Base-by-base conservation (phyloP, 441 rosid genomes). In the Isatis lusitanica region DNA sequence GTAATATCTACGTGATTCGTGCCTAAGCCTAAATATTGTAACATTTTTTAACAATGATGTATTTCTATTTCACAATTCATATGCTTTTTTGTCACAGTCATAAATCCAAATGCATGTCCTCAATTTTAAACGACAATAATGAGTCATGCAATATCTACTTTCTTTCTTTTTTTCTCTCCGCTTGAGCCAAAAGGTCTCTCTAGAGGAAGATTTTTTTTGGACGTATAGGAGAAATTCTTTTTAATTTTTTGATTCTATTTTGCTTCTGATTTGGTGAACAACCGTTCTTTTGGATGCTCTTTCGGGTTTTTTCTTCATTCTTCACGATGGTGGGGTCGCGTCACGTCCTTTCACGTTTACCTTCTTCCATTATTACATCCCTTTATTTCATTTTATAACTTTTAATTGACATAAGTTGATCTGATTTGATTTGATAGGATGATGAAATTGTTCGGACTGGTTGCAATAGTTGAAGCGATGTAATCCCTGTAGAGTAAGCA, bases 221-320 rank as follows among this genome's bases (percentile, higher is more conserved):
- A 55, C 71, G 5, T 43, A 35, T 35, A 35, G 15, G 10, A 26
- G n/a, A 56, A 21, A 4, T 36, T 40, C 0, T 28, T 12, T 40
- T 21, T 47, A 48, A 13, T 12, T 47, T 39, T 57, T 70, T 58
- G 48, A 66, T 66, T 57, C 36, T 28, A 7, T 10, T 38, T 6
- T 48, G 73, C 62, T 50, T 31, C 42, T 51, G 40, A 61, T 68
- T 61, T 61, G 73, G 83, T 66, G 76, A 76, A 83, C 89, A 81
- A 81, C 80, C 74, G 78, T 76, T 70, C 65, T 62, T 75, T 79
- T 66, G 42, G 55, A 42, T 73, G 72, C 74, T 80, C 77, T 86
- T 79, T 42, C 35, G 62, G 36, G 39, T 16, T 13, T 80, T 58
- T 83, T 67, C 82, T 78, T 66, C 77, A 62, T 43, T 76, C 67